phyloP scores from a whole-genome alignment of 768 basidiomycete species.

The Amanita jacksonii region DNA sequence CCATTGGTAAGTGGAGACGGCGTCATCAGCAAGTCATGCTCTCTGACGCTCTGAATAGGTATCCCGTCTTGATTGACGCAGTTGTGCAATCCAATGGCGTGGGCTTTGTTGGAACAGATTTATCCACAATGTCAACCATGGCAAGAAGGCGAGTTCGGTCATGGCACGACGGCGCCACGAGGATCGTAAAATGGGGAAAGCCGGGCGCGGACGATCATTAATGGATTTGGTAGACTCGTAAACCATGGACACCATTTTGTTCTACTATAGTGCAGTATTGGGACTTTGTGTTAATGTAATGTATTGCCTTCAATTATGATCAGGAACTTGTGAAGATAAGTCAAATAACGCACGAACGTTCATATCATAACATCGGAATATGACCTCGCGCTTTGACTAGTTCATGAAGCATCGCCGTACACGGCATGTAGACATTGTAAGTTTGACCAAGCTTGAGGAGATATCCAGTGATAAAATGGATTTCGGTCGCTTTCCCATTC shows the following conservation, averaged over 20 bases:
- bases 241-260: too few species aligned
- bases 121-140: conserved; percentile 62
- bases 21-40: background rate
- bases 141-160: conserved; percentile 57
- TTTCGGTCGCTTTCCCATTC: conserved; percentile 56
- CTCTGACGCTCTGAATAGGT: conserved; percentile 30
- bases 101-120: conserved; percentile 65
- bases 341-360: too few species aligned
- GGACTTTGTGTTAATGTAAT: too few species aligned
- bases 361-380: too few species aligned
- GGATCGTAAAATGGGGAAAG: conserved; percentile 50
- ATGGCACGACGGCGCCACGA: conserved; percentile 49
- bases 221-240: too few species aligned
- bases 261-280: too few species aligned
- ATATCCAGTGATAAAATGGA: conserved; percentile 80
- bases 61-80: conserved; percentile 65
- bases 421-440: conserved; percentile 49
- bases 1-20: conserved; percentile 30
- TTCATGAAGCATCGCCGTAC: conserved; percentile 43
- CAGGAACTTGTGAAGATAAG: too few species aligned
- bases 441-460: conserved; percentile 50
- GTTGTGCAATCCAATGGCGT: conserved; percentile 56
- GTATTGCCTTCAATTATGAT: too few species aligned
- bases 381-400: conserved; percentile 49
- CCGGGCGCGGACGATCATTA: conserved; percentile 46